Evolutionary conservation across 2,329 filamentous ascomycete species (phyloP), one percentile per base, ranked within the genome.

Genomic region (Aspergillus carbonarius): DNA sequence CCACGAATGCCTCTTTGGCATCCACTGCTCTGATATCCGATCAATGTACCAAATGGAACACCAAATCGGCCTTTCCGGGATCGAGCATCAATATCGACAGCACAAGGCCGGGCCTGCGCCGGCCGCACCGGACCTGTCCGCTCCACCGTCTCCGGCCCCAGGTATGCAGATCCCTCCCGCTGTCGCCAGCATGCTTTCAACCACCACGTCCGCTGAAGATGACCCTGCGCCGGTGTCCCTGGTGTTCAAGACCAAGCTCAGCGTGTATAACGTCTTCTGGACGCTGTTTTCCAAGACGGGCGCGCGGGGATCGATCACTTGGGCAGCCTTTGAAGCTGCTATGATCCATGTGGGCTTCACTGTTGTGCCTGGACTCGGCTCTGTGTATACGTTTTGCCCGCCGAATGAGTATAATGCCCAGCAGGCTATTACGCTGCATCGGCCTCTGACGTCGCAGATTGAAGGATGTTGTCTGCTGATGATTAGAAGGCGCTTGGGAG

Each of bases 1-100:
- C 0, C 72, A 81, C 35, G 20, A 63, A 9, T 78, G 78, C 47
- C 57, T 82, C 3, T 35, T 69, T 1, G 67, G 76, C 0, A 77
- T 76, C 25, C 61, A 72, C 0, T 79, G 79, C 1, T 69, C 72
- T 0, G 77, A 71, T n/a, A 59, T 82, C 13, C 76, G 74, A 1
- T 74, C 74, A 42, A 63, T 82, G 0, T 83, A 82, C 59, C 69
- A 79, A 46, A 76, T 81, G 46, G 53, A 79, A 6, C 63, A 81
- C 2, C 68, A 79, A 0, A 72, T 78, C 1, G 76, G 73, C 53
- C 46, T 81, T 0, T 37, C 61, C 1, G 66, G 71, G 5, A 60
- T 82, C 0, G 56, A 76, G 17, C 58, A 61, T 0, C 57, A 69
- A 17, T 20, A 40, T 37, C 6, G 8, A 15, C 12, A 18, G 27